A percentile compares a stretch with the other conserved stretches of the same genome.
These are phyloP conservation scores for Colletotrichum sp. DNA, from an alignment of 2,329 filamentous ascomycete species.

Conservation along the genomic window DNA sequence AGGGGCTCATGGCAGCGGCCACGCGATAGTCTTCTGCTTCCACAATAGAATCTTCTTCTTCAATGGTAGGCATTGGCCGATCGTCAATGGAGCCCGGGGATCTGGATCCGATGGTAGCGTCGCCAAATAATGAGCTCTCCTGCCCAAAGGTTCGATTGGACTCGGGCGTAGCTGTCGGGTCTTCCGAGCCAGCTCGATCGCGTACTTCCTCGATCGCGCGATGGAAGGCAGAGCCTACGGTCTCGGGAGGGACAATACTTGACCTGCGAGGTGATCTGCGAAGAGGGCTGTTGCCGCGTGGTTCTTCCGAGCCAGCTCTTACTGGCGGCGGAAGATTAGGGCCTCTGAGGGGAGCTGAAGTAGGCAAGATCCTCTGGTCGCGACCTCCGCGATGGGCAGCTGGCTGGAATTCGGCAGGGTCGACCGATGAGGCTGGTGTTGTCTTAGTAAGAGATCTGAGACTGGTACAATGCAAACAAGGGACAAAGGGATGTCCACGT, in stretches of 20 bases:
- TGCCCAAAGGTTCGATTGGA: slow-evolving; percentile 17
- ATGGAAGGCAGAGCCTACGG: background rate
- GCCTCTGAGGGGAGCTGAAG: slow-evolving; percentile 1
- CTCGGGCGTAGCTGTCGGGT: background rate
- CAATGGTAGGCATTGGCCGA: background rate
- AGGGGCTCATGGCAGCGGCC: background rate
- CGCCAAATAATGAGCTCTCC: slow-evolving; percentile 18
- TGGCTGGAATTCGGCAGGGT: background rate
- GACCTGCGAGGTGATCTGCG: background rate
- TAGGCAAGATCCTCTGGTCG: background rate
- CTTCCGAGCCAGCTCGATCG: background rate
- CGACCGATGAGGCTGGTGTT: background rate
- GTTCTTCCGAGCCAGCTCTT: background rate
- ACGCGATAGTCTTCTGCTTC: background rate
- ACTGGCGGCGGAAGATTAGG: background rate
- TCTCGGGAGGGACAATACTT: background rate
- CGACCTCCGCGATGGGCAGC: background rate
- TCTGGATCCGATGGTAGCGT: background rate
- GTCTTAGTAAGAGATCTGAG: slow-evolving; percentile 7
- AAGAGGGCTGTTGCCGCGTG: background rate
- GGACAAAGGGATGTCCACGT: background rate
- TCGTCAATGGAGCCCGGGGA: background rate
- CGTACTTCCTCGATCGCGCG: background rate
- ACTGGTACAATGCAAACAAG: background rate
- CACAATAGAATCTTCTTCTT: background rate